phyloP scores from a whole-genome alignment of 2,329 filamentous ascomycete species.

The Coniochaeta sp. region DNA sequence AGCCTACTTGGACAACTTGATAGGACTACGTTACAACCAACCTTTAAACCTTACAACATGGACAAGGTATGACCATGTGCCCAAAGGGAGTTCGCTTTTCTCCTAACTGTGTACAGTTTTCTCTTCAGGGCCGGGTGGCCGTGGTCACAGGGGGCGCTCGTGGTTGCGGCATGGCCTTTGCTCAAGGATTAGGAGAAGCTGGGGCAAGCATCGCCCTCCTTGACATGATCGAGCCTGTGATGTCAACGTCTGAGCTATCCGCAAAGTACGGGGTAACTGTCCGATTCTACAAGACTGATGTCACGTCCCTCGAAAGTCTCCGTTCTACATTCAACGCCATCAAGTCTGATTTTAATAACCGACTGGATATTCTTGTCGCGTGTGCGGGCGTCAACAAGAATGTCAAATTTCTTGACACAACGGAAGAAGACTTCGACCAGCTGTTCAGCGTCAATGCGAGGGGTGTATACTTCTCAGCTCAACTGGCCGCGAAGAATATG shows the following conservation, averaged over 20 bases:
- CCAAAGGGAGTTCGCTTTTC: background rate
- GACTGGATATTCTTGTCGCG: constrained; percentile 34
- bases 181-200: constrained; percentile 34
- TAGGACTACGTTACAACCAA: no score
- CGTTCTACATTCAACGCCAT: constrained; percentile 22
- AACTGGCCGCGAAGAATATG: constrained; percentile 42
- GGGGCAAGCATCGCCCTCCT: constrained; percentile 39
- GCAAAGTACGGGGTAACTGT: constrained; percentile 32
- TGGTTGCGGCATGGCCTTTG: constrained; percentile 38
- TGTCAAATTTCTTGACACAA: constrained; percentile 34
- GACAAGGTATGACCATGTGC: no score
- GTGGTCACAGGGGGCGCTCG: constrained; percentile 38
- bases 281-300: constrained; percentile 31
- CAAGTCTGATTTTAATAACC: constrained; percentile 20
- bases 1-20: no score
- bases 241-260: constrained; percentile 28
- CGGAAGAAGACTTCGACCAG: constrained; percentile 30
- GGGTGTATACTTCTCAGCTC: constrained; percentile 37
- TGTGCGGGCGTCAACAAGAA: constrained; percentile 38
- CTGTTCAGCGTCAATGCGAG: constrained; percentile 34
- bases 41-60: no score
- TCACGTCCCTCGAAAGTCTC: constrained; percentile 22
- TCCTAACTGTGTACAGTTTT: constrained; percentile 27
- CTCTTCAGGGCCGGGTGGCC: constrained; percentile 37
- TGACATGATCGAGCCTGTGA: constrained; percentile 23